Evolutionary conservation across 148 eudicot species (phyloP), one percentile per base, ranked within the genome.

Genomic region (Rhododendron henanense): DNA sequence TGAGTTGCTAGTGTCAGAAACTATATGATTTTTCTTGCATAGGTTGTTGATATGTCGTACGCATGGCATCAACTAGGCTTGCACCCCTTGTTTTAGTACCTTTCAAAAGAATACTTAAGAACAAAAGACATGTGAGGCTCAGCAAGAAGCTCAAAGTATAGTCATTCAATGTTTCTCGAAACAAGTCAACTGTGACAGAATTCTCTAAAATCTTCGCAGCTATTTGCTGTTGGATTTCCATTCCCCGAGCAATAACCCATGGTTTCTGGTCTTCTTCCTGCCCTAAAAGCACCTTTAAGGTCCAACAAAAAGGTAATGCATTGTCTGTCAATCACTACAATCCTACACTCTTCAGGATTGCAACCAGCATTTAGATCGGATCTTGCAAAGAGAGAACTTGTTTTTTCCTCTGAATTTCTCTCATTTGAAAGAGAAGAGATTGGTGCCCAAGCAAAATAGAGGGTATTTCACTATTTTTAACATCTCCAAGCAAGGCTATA

Each of bases 61-160:
- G 11, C 15, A 33, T 35, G 44, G 69, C 81, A 79, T 51, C 21
- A 53, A 80, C 44, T 51, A 16, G 57, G 41, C n/a, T 80, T 80
- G 83, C 45, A 33, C 65, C 44, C 65, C 44, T 45, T 80, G 50
- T 37, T 59, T 35, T 37, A 57, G 23, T 59, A 39, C 5, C 48
- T 59, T 33, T 57, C 25, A 10, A 21, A 81, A 28, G 83, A 55
- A 55, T 13, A 23, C 61, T 79, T 80, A 16, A 47, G 8, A 19
- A 47, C 16, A 35, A 3, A 25, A 18, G 33, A 81, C 6, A 37
- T 57, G 67, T 51, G 28, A 69, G 41, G 57, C 78, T 69, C 84
- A 85, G 84, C 61, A 88, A 86, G 41, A 41, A 69, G 77, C 51
- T 61, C 21, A 55, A 25, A 87, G 19, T 33, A 50, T 13, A 11